Percentiles rank a stretch among this genome's conserved stretches.
Evolutionary conservation across 805 yeast genomes (phyloP).

Genomic region (Starmerella stellata): DNA sequence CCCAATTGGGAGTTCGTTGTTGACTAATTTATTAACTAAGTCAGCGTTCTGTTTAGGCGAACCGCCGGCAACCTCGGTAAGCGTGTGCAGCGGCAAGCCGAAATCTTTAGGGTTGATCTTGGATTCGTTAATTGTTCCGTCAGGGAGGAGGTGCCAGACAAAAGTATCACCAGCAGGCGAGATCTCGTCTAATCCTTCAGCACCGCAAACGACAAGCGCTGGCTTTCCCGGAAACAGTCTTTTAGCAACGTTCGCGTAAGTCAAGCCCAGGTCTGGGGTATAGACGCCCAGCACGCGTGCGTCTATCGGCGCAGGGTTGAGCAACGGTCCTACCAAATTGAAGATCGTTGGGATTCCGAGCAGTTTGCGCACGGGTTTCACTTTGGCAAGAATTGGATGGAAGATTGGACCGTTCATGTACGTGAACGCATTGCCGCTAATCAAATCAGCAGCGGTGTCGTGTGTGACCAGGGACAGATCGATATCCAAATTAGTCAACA

Average conservation of each 20-base stretch:
- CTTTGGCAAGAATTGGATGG: slow-evolving; percentile 77
- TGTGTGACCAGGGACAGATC: slow-evolving; percentile 52
- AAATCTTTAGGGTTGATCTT: slow-evolving; percentile 46
- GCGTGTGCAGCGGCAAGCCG: slow-evolving; percentile 55
- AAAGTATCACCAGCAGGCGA: slow-evolving; percentile 72
- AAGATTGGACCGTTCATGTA: slow-evolving; percentile 85
- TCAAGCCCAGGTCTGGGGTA: slow-evolving; percentile 56
- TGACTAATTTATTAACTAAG: slow-evolving; percentile 32
- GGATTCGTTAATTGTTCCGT: slow-evolving; percentile 21
- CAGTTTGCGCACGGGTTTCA: slow-evolving; percentile 56
- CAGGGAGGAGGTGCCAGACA: slow-evolving; percentile 51
- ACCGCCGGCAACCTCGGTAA: slow-evolving; percentile 56
- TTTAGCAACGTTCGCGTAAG: slow-evolving; percentile 67
- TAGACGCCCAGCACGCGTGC: slow-evolving; percentile 84
- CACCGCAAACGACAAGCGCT: slow-evolving; percentile 86
- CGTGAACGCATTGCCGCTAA: slow-evolving; percentile 33
- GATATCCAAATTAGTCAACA: slow-evolving; percentile 66
- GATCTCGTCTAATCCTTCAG: slow-evolving; percentile 79
- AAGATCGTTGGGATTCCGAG: slow-evolving; percentile 86
- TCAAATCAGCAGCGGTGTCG: slow-evolving; percentile 39
- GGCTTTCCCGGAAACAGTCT: slow-evolving; percentile 30
- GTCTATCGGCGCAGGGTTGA: slow-evolving; percentile 71
- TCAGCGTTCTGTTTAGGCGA: slow-evolving; percentile 75
- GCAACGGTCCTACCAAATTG: slow-evolving; percentile 81
- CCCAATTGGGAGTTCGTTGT: slow-evolving; percentile 26